A percentile compares a stretch with the other conserved stretches of the same genome.
Conservation (phyloP, 2,329 filamentous ascomycete species). For the Cyphellophora europaea region DNA sequence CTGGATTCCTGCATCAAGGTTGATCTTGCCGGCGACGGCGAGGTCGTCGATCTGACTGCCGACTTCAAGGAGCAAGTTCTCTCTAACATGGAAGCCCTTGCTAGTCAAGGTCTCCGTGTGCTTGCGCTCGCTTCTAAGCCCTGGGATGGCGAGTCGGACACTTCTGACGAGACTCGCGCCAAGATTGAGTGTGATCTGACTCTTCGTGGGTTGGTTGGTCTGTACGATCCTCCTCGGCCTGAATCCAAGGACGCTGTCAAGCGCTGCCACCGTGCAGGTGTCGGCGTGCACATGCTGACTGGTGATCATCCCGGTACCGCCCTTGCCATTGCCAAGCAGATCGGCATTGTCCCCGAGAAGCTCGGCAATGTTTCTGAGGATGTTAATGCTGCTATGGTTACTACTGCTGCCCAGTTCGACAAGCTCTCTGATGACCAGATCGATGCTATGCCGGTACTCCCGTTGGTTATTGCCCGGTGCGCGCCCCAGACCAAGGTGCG, state of each 20-base stretch:
- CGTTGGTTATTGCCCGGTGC: conserved; percentile 50
- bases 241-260: conserved; percentile 62
- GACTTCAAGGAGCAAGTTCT: conserved; percentile 49
- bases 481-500: conserved; percentile 64
- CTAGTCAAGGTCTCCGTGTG: conserved; percentile 58
- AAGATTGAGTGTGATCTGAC: conserved; percentile 57
- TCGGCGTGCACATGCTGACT: conserved; percentile 68
- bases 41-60: conserved; percentile 40
- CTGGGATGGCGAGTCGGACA: conserved; percentile 32
- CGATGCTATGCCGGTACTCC: conserved; percentile 42
- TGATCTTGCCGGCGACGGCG: conserved; percentile 32
- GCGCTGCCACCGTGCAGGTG: conserved; percentile 59
- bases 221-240: conserved; percentile 70
- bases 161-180: conserved; percentile 19
- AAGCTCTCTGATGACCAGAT: conserved; percentile 61
- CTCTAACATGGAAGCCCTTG: conserved; percentile 59
- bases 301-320: conserved; percentile 68
- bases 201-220: conserved; percentile 66
- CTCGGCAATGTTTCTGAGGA: conserved; percentile 49
- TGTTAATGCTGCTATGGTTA: conserved; percentile 54
- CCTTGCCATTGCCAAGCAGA: conserved; percentile 63
- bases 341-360: conserved; percentile 61
- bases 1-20: conserved; percentile 52
- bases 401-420: conserved; percentile 66
- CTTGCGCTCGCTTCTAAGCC: conserved; percentile 53